Evolutionary conservation across 75 land plant species (phyloP).

Genomic region (Selaginella tamariscina): DNA sequence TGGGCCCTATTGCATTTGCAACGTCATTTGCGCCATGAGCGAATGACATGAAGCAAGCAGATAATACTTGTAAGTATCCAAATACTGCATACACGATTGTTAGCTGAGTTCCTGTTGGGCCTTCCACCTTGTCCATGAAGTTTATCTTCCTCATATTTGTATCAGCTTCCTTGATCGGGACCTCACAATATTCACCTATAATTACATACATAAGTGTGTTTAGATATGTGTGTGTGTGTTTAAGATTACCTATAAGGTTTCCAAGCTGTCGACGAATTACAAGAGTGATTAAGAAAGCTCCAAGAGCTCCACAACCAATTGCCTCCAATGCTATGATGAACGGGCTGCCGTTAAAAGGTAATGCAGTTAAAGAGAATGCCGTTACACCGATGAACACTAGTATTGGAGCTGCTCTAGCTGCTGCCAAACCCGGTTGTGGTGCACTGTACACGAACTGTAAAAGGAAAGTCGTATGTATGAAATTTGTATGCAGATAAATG

Average conservation of each 20-base stretch:
- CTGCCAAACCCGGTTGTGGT: slow-evolving; percentile 90
- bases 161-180: slow-evolving; percentile 9
- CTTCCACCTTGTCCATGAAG: slow-evolving; percentile 50
- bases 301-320: slow-evolving; percentile 52
- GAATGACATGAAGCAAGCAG: slow-evolving; percentile 99
- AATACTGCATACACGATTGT: slow-evolving; percentile 84
- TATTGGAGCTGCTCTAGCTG: slow-evolving; percentile 84
- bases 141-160: slow-evolving; percentile 14
- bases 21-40: slow-evolving; percentile 98
- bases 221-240: no score
- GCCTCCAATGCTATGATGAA: slow-evolving; percentile 42
- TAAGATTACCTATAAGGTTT: slow-evolving; percentile 45
- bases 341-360: slow-evolving; percentile 48
- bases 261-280: slow-evolving; percentile 72
- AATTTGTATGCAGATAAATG: not conserved
- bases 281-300: slow-evolving; percentile 44
- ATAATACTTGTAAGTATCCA: slow-evolving; percentile 90
- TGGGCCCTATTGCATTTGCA: slow-evolving; percentile 93
- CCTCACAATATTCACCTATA: slow-evolving; percentile 28
- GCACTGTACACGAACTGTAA: slow-evolving; percentile 94
- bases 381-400: slow-evolving; percentile 75
- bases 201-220: no score
- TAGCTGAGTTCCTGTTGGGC: slow-evolving; percentile 78
- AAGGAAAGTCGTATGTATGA: slow-evolving; percentile 6
- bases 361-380: slow-evolving; percentile 64